Evolutionary conservation across 495 filamentous ascomycete species (phyloP), one percentile per base, ranked within the genome.

Genomic region (Geoglossum glabrum): DNA sequence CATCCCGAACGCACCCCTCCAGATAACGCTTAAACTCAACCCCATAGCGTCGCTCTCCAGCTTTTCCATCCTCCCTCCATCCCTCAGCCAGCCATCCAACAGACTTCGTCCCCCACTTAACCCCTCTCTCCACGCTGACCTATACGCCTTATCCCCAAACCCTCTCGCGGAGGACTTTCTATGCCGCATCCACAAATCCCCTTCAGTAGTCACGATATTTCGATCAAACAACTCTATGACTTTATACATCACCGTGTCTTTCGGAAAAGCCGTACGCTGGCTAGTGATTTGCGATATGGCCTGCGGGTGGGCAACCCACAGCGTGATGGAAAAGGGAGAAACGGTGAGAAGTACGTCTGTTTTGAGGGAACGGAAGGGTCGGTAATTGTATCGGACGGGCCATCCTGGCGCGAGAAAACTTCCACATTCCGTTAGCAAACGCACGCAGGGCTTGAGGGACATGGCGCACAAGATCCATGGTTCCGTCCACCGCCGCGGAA

Each of bases 121-220:
- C 11, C 74, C 74, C 61, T 85, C 81, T 50, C 59, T 64, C 64
- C 83, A 86, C 2, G 83, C 80, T 51, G 80, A 59, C 2, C 74
- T 73, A 54, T 83, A 83, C 67, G 85, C 85, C 70, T 74, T 81
- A 69, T 87, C 83, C 51, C 79, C 79, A 65, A 87, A 86, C 25
- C 78, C 76, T 26, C 80, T 78, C 27, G 78, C 74, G 0, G 79
- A 81, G 23, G 82, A 73, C 66, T 82, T 84, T 54, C 83, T 74
- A 64, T 87, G 83, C 66, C 76, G 71, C 51, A 79, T 72, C 83
- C 84, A 87, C 9, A 69, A 52, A 17, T 71, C 61, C n/a, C 80
- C 82, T 63, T 86, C 82, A 13, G 80, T 75, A 0, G 75, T 76
- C 26, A 86, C 71, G 3, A 87, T 72, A 63, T 82, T 87, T 17